Percentiles rank a stretch among this genome's conserved stretches.
These are phyloP conservation scores for Erysimum cheiri DNA, from an alignment of 441 rosid genomes.

Conservation along the genomic window DNA sequence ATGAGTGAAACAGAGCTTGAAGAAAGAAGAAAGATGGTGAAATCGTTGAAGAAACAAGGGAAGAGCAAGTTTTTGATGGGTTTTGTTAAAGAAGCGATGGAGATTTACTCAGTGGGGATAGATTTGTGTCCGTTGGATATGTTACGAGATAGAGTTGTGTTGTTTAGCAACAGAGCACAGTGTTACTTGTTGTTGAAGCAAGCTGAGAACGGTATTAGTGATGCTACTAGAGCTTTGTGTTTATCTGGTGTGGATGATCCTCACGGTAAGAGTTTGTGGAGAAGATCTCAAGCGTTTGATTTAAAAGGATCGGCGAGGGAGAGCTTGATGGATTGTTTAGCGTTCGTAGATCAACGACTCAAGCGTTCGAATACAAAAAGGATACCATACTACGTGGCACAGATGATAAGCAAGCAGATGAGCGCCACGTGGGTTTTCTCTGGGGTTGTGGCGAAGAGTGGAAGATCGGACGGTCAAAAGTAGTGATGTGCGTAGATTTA, in stretches of 20 bases:
- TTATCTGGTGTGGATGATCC: conserved; percentile 50
- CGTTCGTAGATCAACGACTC: conserved; percentile 56
- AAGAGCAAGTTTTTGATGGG: conserved; percentile 66
- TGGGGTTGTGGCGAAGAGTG: conserved; percentile 35
- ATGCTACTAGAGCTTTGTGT: conserved; percentile 78
- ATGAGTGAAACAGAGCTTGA: conserved; percentile 61
- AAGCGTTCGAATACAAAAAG: conserved; percentile 36
- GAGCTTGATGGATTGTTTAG: conserved; percentile 81
- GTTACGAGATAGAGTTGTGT: conserved; percentile 67
- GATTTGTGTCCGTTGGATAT: conserved; percentile 62
- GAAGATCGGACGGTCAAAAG: neutral
- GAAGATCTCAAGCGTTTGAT: conserved; percentile 91
- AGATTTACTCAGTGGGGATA: conserved; percentile 60
- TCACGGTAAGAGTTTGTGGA: conserved; percentile 87
- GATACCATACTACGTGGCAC: conserved; percentile 69
- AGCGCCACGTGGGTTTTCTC: conserved; percentile 64
- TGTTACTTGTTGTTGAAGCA: conserved; percentile 61
- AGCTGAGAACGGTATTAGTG: conserved; percentile 70
- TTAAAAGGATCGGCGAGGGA: conserved; percentile 69
- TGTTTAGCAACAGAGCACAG: conserved; percentile 85
- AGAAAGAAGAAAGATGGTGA: conserved; percentile 52
- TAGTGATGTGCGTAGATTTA: too few relatives aligned
- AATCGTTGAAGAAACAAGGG: conserved; percentile 63
- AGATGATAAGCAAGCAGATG: conserved; percentile 77
- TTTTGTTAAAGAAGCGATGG: conserved; percentile 50